Evolutionary conservation across 305 asterid genomes (phyloP).

Genomic region (Rubia balearica): DNA sequence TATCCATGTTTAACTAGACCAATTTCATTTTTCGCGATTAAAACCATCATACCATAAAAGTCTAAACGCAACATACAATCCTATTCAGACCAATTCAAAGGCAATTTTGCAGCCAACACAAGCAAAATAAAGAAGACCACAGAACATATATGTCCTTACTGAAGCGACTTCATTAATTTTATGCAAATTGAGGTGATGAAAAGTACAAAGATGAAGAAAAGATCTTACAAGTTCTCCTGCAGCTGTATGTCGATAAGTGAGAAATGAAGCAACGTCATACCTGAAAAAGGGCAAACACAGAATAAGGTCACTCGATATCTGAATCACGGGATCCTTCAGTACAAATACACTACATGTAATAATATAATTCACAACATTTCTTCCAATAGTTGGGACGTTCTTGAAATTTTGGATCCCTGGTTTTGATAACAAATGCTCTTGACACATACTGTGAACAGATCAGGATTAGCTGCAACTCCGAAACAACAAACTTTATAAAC

Average conservation of each 20-base stretch:
- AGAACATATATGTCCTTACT: background rate
- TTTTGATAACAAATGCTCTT: background rate
- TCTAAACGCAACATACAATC: background rate
- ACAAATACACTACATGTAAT: background rate
- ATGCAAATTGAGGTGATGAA: background rate
- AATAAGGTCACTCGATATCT: background rate
- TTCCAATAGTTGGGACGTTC: background rate
- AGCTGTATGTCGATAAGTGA: constrained; percentile 38
- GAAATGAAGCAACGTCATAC: constrained; percentile 67
- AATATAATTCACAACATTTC: background rate
- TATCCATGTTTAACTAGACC: background rate
- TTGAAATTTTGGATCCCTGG: background rate
- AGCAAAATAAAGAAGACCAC: background rate
- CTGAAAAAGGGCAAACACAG: constrained; percentile 27
- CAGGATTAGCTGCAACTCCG: background rate
- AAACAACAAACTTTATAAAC: background rate
- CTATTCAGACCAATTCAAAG: background rate
- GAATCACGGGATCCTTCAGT: background rate
- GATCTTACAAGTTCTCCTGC: constrained; percentile 64
- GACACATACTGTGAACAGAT: background rate
- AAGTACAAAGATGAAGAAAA: constrained; percentile 6
- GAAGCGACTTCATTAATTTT: background rate
- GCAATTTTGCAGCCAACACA: background rate
- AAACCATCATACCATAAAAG: background rate
- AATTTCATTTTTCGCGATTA: background rate